These are phyloP conservation scores for Colletotrichum graminicola DNA, from an alignment of 2,329 filamentous ascomycete species.

Conservation along the genomic window DNA sequence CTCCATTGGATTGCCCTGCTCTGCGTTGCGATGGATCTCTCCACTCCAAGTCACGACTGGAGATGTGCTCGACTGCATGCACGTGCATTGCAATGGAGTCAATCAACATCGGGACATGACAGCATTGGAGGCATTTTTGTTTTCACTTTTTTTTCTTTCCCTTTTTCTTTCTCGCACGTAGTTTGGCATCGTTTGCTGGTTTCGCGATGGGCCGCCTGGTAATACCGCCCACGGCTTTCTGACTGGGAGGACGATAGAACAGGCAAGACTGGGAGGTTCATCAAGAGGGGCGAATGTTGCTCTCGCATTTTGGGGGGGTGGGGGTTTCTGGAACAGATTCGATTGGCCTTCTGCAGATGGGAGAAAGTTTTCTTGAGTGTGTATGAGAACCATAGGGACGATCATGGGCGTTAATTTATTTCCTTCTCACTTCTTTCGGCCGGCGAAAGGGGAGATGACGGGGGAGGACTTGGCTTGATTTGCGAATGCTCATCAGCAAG, in stretches of 20 bases:
- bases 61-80: slow-evolving; percentile 24
- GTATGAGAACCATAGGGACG: slow-evolving; percentile 38
- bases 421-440: slow-evolving; percentile 1
- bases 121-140: slow-evolving; percentile 21
- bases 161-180: slow-evolving; percentile 14
- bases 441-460: slow-evolving; percentile 18
- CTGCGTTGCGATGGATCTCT: slow-evolving; percentile 1
- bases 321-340: slow-evolving; percentile 29
- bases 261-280: slow-evolving; percentile 21
- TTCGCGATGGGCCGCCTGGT: slow-evolving; percentile 18
- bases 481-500: slow-evolving; percentile 23
- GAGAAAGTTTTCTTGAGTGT: slow-evolving; percentile 36
- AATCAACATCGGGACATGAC: slow-evolving; percentile 28
- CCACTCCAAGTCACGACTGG: slow-evolving; percentile 8
- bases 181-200: slow-evolving; percentile 26
- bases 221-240: slow-evolving; percentile 34
- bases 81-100: slow-evolving; percentile 27
- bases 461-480: slow-evolving; percentile 10
- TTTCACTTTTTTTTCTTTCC: neutral
- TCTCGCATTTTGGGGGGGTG: slow-evolving; percentile 13
- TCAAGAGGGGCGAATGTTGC: slow-evolving; percentile 14
- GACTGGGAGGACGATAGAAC: slow-evolving; percentile 32
- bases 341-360: slow-evolving; percentile 19
- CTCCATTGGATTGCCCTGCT: neutral
- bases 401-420: slow-evolving; percentile 33